These are phyloP conservation scores for Potentilla sterilis DNA, from an alignment of 306 rosid species.

Conservation along the genomic window DNA sequence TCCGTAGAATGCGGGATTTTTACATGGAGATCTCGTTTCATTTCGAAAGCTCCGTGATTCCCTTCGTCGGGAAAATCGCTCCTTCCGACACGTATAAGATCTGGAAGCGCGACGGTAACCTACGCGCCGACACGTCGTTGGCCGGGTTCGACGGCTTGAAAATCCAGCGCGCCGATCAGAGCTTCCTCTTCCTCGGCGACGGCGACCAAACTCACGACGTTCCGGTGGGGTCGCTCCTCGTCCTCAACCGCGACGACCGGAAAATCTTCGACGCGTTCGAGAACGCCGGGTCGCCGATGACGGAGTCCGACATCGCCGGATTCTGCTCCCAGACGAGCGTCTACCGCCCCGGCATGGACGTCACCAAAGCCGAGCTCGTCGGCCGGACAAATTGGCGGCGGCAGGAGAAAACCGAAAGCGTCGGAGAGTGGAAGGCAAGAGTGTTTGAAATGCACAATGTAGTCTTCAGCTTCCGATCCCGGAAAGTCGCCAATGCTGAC, in stretches of 20 bases:
- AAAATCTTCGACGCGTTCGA: slow-evolving; percentile 86
- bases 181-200: slow-evolving; percentile 89
- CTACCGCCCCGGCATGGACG: slow-evolving; percentile 94
- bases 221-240: slow-evolving; percentile 58
- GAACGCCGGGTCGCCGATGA: slow-evolving; percentile 75
- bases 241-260: slow-evolving; percentile 70
- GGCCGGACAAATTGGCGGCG: slow-evolving; percentile 91
- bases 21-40: slow-evolving; percentile 95
- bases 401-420: slow-evolving; percentile 82
- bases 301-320: slow-evolving; percentile 67
- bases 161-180: slow-evolving; percentile 95
- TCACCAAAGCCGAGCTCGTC: slow-evolving; percentile 75
- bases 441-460: slow-evolving; percentile 88
- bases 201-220: slow-evolving; percentile 53
- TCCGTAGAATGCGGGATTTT: slow-evolving; percentile 90
- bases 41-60: slow-evolving; percentile 95
- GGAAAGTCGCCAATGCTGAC: slow-evolving; percentile 54
- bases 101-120: slow-evolving; percentile 92
- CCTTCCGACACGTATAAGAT: slow-evolving; percentile 92
- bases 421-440: slow-evolving; percentile 86
- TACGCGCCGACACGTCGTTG: slow-evolving; percentile 77
- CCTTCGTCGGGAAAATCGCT: slow-evolving; percentile 82
- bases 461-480: slow-evolving; percentile 78
- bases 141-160: slow-evolving; percentile 95
- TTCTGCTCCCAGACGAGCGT: slow-evolving; percentile 86